A percentile compares a stretch with the other conserved stretches of the same genome.
phyloP scores from a whole-genome alignment of 257 asterid genomes.

The Solanum ossicruentum region DNA sequence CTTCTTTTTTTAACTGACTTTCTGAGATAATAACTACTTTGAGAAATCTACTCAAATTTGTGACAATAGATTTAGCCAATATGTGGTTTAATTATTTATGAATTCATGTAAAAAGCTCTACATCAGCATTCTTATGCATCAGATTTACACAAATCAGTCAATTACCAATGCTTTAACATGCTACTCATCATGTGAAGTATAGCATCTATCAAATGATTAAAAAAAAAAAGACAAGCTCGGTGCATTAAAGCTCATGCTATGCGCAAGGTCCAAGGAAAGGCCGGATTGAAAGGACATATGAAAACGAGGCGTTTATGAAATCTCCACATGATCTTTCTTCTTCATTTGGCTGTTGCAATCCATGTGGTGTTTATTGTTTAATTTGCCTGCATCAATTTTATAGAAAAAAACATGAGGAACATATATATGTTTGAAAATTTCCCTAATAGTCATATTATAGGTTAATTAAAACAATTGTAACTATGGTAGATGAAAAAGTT shows the following conservation, averaged over 20 bases:
- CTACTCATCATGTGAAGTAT: not conserved
- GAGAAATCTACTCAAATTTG: not conserved
- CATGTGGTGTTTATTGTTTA: constrained; percentile 21
- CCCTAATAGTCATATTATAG: no score
- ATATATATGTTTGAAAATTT: not conserved
- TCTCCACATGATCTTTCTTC: not conserved
- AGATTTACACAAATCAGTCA: not conserved
- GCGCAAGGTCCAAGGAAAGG: no score
- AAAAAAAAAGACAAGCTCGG: not conserved
- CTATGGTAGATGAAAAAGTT: not conserved
- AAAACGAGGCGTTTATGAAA: not conserved
- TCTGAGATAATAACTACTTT: no score
- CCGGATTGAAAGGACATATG: not conserved
- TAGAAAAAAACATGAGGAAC: not conserved
- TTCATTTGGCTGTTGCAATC: constrained; percentile 24
- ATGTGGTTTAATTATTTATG: not conserved
- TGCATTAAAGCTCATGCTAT: no score
- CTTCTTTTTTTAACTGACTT: no score
- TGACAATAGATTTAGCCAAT: not conserved
- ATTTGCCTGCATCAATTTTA: constrained; percentile 46
- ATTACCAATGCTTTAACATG: not conserved
- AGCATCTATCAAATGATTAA: not conserved
- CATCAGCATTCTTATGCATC: not conserved
- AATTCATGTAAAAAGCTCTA: not conserved
- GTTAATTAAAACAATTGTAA: not conserved